A percentile compares a stretch with the other conserved stretches of the same genome.
Evolutionary conservation across 148 eudicot genomes (phyloP).

Genomic region (Rhododendron griersonianum): DNA sequence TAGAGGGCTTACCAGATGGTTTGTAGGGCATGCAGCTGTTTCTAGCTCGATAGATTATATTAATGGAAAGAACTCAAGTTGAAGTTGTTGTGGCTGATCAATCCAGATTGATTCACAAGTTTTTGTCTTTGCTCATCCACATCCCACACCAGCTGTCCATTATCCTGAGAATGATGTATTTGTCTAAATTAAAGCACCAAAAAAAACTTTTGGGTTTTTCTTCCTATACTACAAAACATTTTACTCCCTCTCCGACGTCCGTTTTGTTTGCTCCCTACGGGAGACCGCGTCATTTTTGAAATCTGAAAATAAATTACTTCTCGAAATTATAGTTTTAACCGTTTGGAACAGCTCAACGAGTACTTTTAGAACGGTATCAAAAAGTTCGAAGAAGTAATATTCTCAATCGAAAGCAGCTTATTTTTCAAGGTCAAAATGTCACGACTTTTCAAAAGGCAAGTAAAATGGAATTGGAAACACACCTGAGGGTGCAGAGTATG

Average conservation of each 20-base stretch:
- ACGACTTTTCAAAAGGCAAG: neutral
- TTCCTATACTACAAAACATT: neutral
- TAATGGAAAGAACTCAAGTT: conserved; percentile 29
- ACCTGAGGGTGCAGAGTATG: conserved; percentile 20
- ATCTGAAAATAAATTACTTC: neutral
- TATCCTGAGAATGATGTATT: conserved; percentile 25
- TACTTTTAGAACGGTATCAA: neutral
- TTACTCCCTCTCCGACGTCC: neutral
- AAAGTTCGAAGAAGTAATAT: neutral
- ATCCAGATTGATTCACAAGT: conserved; percentile 21
- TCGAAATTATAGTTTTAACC: too few relatives aligned
- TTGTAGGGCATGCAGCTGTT: conserved; percentile 20
- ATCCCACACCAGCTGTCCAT: conserved; percentile 30
- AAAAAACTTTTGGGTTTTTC: neutral
- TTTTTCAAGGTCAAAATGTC: neutral
- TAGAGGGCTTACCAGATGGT: conserved; percentile 18
- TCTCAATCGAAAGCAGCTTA: too few relatives aligned
- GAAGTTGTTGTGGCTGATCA: conserved; percentile 25
- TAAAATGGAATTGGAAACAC: neutral
- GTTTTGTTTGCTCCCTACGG: neutral
- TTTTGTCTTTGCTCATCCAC: conserved; percentile 35
- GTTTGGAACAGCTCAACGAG: neutral
- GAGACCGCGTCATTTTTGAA: too few relatives aligned
- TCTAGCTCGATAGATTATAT: conserved; percentile 1
- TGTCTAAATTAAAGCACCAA: neutral